Evolutionary conservation across 1,284 basidiomycete species (phyloP).

Genomic region (Dichomitus squalens): DNA sequence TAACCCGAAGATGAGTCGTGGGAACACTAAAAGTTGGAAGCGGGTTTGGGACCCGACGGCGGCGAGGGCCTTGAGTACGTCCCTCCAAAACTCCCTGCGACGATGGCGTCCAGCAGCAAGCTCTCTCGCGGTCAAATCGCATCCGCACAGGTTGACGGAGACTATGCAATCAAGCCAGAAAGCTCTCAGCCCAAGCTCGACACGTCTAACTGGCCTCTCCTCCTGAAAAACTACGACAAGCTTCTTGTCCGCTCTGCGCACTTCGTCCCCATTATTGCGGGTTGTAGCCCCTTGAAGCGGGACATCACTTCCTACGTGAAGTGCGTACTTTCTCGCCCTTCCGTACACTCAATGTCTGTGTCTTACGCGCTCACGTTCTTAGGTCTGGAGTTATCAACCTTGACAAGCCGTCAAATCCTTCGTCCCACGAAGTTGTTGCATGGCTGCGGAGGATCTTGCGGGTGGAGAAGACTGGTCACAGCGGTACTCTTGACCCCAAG

Average conservation of each 20-base stretch:
- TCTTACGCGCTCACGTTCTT: slow-evolving; percentile 2
- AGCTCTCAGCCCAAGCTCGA: slow-evolving; percentile 76
- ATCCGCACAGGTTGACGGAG: slow-evolving; percentile 71
- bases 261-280: slow-evolving; percentile 95
- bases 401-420: slow-evolving; percentile 99
- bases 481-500: slow-evolving; percentile 97
- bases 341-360: slow-evolving; percentile 3
- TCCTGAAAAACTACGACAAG: slow-evolving; percentile 99
- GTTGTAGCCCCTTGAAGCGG: slow-evolving; percentile 91
- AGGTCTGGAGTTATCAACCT: slow-evolving; percentile 98
- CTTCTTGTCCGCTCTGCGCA: slow-evolving; percentile 92
- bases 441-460: slow-evolving; percentile 97
- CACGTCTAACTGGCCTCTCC: slow-evolving; percentile 96
- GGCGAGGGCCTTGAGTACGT: slow-evolving; percentile 7
- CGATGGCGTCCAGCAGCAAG: slow-evolving; percentile 48
- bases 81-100: slow-evolving; percentile 20
- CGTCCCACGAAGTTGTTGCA: slow-evolving; percentile 99
- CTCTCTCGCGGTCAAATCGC: slow-evolving; percentile 70
- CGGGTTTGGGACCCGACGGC: not conserved
- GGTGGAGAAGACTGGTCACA: slow-evolving; percentile 98
- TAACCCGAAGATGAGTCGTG: slow-evolving; percentile 17
- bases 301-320: slow-evolving; percentile 92
- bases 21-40: slow-evolving; percentile 20
- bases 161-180: slow-evolving; percentile 87
- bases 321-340: slow-evolving; percentile 40